These are phyloP conservation scores for Selaginella tamariscina DNA, from an alignment of 75 land plant species.

Conservation along the genomic window DNA sequence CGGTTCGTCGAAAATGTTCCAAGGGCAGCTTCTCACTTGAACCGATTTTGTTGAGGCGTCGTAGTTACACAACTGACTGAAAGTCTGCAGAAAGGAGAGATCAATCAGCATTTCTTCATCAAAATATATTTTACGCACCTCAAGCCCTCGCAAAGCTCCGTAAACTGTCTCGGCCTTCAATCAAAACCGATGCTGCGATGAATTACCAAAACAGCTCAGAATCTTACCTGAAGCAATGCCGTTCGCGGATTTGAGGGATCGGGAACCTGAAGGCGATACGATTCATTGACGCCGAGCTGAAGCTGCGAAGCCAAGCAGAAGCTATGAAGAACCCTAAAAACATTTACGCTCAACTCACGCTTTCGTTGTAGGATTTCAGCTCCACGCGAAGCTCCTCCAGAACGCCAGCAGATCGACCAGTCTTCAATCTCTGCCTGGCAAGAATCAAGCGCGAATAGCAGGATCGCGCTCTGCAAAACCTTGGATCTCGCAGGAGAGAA, in stretches of 20 bases:
- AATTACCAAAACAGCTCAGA: neutral
- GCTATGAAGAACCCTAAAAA: neutral
- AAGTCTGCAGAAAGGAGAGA: slow-evolving; percentile 43
- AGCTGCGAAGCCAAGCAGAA: no score
- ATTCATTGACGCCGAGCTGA: slow-evolving; percentile 70
- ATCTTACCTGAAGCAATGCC: slow-evolving; percentile 50
- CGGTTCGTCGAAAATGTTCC: slow-evolving; percentile 52
- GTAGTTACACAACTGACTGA: slow-evolving; percentile 69
- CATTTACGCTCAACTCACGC: neutral
- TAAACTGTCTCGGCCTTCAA: slow-evolving; percentile 72
- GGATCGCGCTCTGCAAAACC: no score
- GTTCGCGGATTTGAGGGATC: slow-evolving; percentile 31
- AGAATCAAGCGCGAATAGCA: no score
- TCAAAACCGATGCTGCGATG: slow-evolving; percentile 8
- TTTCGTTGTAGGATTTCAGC: neutral
- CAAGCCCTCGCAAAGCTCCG: slow-evolving; percentile 86
- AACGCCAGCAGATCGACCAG: no score
- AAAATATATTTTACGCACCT: slow-evolving; percentile 38
- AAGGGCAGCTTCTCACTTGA: slow-evolving; percentile 46
- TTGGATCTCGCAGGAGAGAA: no score
- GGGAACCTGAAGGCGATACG: slow-evolving; percentile 52
- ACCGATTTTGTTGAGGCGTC: slow-evolving; percentile 37
- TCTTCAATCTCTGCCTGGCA: no score
- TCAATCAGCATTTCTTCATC: neutral
- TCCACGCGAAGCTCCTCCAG: neutral